phyloP scores from a whole-genome alignment of 768 basidiomycete genomes.

The Mycena epipterygia region DNA sequence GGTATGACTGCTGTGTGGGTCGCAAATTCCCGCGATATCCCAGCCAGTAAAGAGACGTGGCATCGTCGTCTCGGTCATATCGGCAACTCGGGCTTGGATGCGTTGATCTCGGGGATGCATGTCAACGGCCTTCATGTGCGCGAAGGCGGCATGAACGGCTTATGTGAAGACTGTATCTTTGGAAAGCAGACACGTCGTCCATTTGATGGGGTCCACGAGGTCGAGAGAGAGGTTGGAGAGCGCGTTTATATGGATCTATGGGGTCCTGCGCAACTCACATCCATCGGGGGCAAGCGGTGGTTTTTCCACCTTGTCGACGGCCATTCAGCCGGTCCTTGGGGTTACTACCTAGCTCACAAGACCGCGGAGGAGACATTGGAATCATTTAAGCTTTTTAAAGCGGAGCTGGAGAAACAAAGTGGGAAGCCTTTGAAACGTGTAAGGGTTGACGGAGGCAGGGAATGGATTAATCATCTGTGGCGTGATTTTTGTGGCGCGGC shows the following conservation, averaged over 20 bases:
- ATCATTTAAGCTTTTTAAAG: neutral
- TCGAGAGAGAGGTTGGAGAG: neutral
- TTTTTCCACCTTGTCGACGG: no score
- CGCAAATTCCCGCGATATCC: neutral
- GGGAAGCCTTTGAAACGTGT: neutral
- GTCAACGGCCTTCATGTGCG: neutral
- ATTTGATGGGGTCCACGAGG: neutral
- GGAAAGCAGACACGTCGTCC: neutral
- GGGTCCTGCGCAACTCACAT: constrained; percentile 6
- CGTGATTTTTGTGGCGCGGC: neutral
- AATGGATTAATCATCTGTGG: constrained; percentile 12
- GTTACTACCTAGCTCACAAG: no score
- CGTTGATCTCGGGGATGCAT: constrained; percentile 5
- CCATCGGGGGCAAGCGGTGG: no score
- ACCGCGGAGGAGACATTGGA: neutral
- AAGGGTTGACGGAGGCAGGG: neutral
- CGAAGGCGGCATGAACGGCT: neutral
- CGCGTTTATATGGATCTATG: neutral
- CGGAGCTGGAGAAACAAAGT: constrained; percentile 1
- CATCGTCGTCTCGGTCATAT: constrained; percentile 6
- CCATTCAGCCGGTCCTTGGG: no score
- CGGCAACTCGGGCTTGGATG: neutral
- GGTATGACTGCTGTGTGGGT: neutral
- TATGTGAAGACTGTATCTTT: constrained; percentile 7
- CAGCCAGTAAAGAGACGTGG: constrained; percentile 3